Conservation (phyloP, 1,284 basidiomycete genomes). For the Xerocomus minutiporus region DNA sequence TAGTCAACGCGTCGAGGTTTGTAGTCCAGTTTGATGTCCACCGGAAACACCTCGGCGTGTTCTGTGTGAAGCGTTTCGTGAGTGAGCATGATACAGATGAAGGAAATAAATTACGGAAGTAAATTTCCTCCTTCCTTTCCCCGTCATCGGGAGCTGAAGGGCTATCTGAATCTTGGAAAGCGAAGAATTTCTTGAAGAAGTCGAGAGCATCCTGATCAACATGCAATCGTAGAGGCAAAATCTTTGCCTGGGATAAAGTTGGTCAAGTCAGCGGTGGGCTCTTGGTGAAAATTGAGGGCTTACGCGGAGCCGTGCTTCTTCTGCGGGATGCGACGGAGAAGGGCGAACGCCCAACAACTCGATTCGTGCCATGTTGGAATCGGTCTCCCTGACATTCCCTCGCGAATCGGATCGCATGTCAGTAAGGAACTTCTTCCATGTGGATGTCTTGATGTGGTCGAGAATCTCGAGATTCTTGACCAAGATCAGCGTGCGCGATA, state of each 20-base stretch:
- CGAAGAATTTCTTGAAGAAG: slow-evolving; percentile 95
- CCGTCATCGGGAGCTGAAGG: slow-evolving; percentile 35
- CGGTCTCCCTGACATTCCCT: slow-evolving; percentile 84
- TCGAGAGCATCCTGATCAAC: slow-evolving; percentile 98
- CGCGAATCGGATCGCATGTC: slow-evolving; percentile 75
- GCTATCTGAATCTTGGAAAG: slow-evolving; percentile 68
- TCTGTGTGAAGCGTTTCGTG: slow-evolving; percentile 43
- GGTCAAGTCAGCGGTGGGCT: background rate
- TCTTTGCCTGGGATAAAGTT: slow-evolving; percentile 59
- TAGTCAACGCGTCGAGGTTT: slow-evolving; percentile 98
- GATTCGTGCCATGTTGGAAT: slow-evolving; percentile 88
- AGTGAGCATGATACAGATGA: background rate
- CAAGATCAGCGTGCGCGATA: slow-evolving; percentile 64
- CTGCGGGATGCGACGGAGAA: slow-evolving; percentile 56
- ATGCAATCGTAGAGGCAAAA: slow-evolving; percentile 86
- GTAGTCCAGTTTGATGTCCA: slow-evolving; percentile 93
- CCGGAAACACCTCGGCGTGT: slow-evolving; percentile 85
- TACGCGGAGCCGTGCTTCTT: slow-evolving; percentile 82
- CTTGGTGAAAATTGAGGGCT: slow-evolving; percentile 25
- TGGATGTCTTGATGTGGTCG: slow-evolving; percentile 97
- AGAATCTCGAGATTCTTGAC: slow-evolving; percentile 81
- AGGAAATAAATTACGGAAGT: slow-evolving; percentile 58
- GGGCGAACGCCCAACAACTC: slow-evolving; percentile 76
- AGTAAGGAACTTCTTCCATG: slow-evolving; percentile 96
- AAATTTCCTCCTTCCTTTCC: slow-evolving; percentile 51